Base-by-base conservation (phyloP, 2,329 filamentous ascomycete genomes). In the Sphaerulina vaccinii region DNA sequence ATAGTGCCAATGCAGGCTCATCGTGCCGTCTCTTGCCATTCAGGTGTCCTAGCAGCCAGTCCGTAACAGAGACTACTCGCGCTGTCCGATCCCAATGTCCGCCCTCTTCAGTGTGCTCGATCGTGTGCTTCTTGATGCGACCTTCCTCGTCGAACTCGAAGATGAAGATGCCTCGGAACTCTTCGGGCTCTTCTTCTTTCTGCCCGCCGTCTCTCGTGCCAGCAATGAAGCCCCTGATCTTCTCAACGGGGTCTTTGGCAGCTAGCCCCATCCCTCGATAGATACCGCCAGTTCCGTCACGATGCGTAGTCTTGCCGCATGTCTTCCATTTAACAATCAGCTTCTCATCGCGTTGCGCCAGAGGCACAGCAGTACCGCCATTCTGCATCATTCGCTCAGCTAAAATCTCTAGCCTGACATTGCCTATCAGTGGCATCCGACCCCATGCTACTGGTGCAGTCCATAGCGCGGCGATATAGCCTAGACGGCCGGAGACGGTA, bases 381-480 rank as follows among this genome's bases (percentile, higher is more conserved):
- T 82, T 80, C 51, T 72, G 70, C 13, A 86, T 82, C 81, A 99
- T 93, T 62, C 92, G 87, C 75, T 96, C 91, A 10, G 88, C 92
- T 15, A 95, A 72, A 46, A 99, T 93, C 62, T 89, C 84, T 9
- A 99, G 80, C 61, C 84, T 85, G 38, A 96, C 89, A 65, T 96
- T 95, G 60, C 92, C 91, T 24, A 96, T 81, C 16, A 97, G 82
- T 2, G 93, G 93, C 1, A 99, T 80, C 22, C 88, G 84, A 65
- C 95, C 95, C 93, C 93, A 99, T 23, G 91, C 92, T 45, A 99
- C 86, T 0, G 93, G 93, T 0, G 91, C 90, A 0, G 93, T 96
- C 91, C 91, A 97, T 32, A 99, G 77, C 2, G 93, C 93, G 15
- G 93, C 92, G 29, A 87, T 87, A 70, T 99, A 99, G 41, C 90